These are phyloP conservation scores for Wickerhamiella slavikovae DNA, from an alignment of 805 yeast species.

Conservation along the genomic window DNA sequence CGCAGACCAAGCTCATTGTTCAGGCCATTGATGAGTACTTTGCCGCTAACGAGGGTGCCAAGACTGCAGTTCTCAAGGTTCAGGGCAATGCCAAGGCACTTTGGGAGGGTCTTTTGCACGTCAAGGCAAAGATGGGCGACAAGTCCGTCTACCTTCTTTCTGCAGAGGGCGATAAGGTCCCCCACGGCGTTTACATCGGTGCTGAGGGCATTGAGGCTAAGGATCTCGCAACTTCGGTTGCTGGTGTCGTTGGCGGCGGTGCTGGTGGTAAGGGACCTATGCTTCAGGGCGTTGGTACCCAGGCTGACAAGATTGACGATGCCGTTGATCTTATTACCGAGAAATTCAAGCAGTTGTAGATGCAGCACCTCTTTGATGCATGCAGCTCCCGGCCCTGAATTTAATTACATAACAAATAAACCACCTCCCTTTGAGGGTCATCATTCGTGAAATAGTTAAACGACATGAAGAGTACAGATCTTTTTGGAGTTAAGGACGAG, in stretches of 20 bases:
- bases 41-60: conserved; percentile 29
- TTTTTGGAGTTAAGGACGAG: conserved; percentile 11
- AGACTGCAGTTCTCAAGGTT: conserved; percentile 45
- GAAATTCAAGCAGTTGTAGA: too few species aligned
- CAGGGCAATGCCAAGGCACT: conserved; percentile 70
- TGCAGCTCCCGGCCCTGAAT: too few species aligned
- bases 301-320: conserved; percentile 40
- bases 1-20: conserved; percentile 61
- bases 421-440: too few species aligned
- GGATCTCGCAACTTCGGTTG: conserved; percentile 51
- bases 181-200: conserved; percentile 85
- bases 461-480: too few species aligned
- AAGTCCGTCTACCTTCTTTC: conserved; percentile 21
- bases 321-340: conserved; percentile 57
- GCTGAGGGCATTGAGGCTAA: conserved; percentile 47
- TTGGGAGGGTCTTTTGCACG: conserved; percentile 71
- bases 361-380: conserved; percentile 1
- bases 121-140: conserved; percentile 17
- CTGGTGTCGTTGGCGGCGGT: conserved; percentile 73
- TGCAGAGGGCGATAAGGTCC: conserved; percentile 47
- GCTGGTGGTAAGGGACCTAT: conserved; percentile 97
- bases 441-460: too few species aligned
- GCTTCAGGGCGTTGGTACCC: conserved; percentile 93
- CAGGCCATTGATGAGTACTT: conserved; percentile 61
- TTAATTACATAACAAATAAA: too few species aligned